Evolutionary conservation across 345 rosid genomes (phyloP), one percentile per base, ranked within the genome.

Genomic region (Clarkia xantiana): DNA sequence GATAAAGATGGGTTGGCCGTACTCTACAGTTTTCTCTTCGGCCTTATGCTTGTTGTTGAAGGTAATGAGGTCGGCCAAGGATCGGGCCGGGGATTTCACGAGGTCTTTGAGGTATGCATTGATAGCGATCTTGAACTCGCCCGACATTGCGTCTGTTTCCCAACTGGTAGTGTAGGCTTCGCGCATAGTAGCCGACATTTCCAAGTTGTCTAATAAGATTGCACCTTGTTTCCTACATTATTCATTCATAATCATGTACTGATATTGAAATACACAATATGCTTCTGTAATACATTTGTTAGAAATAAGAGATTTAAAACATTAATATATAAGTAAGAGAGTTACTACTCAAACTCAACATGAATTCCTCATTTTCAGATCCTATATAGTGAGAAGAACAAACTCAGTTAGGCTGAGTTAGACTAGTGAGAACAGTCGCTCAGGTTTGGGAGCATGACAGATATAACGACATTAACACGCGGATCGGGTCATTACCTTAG

Each of bases 11-110:
- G 56, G 57, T 39, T 62, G 60, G 18, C 55, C 56, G 9, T 58
- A 65, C 43, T 62, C 59, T 20, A 56, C 12, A 4, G 42, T 41
- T 25, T 42, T 54, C 50, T 51, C 67, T 60, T 54, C 50, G 14
- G 57, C 66, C 17, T 67, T 58, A 46, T 73, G 56, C 39, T 66
- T 42, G 41, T 47, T 8, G 55, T 68, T 73, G 62, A 68, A 73
- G 18, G 56, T 47, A 18, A 74, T 59, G 7, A 74, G 25, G 10
- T 67, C 68, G 3, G 72, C 61, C 17, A 74, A 60, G 9, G 67
- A 67, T 55, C 68, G 49, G 20, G 70, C 73, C 0, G 73, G 71
- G 51, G 76, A 70, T 6, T 40, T 45, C 25, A 62, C 29, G 10
- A 71, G 70, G 18, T 44, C 60, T n/a, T 62, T 36, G 6, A 67